Evolutionary conservation across 2,329 filamentous ascomycete species (phyloP), one percentile per base, ranked within the genome.

Genomic region (Clarireedia sp.): DNA sequence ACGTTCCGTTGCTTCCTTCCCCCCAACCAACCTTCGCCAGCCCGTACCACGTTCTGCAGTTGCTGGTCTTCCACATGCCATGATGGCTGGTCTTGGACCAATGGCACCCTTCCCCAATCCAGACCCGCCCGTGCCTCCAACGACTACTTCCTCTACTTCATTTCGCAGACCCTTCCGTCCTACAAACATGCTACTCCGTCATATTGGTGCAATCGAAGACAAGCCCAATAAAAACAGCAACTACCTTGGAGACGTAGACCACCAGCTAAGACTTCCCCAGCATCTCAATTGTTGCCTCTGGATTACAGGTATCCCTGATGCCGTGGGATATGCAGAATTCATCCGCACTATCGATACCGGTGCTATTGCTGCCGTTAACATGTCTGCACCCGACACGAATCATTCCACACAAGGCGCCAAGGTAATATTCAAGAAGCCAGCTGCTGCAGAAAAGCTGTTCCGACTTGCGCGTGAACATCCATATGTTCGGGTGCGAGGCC

Each of bases 271-370:
- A 9, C 51, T 66, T 24, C 52, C 58, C 0, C 51, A 62, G 33
- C 2, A 46, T 10, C 6, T 57, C 5, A 66, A 67, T 38, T 65
- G 62, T 38, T 48, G 60, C 3, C 37, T 66, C 5, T 65, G 57
- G 49, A 33, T 67, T 3, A 61, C 55, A 6, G 52, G 59, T 9
- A 57, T 66, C 12, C 63, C 64, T 1, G 19, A 26, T 6, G 40
- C 37, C 1, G 33, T 57, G 2, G 47, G 40, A 1, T 41, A 57
- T 14, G 45, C 14, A 1, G 57, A 63, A 6, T 47, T 66, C 14
- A 49, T 54, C 24, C 37, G 24, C 1, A 17, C 38, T 2, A 41
- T 54, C 4, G 37, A 49, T 1, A 49, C 36, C 16, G 52, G 52
- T 10, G 36, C 45, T 3, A 19, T 54, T 5, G 45, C 46, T 9